Evolutionary conservation across 2,329 filamentous ascomycete species (phyloP), one percentile per base, ranked within the genome.

Genomic region (Cadophora sp.): DNA sequence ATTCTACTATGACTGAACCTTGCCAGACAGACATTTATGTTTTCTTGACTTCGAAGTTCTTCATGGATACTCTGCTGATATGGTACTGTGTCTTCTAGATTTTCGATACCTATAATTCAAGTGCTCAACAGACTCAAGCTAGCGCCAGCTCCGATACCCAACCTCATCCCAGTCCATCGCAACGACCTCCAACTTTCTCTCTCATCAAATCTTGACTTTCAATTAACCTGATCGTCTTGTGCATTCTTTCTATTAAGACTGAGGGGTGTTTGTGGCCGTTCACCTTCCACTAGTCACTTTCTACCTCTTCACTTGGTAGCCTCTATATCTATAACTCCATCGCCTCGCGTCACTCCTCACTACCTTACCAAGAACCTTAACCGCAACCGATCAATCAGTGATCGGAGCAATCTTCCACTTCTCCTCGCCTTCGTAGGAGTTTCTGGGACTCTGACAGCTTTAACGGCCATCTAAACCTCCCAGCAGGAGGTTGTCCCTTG

Each of bases 71-170:
- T 34, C 7, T 59, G 19, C 55, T 59, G 22, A 59, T 12, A 24
- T 26, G 3, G n/a, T 26, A n/a, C 16, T 11, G n/a, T 24, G 4
- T 14, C 31, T 59, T 37, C 29, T 40, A 59, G 55, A 40, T n/a
- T n/a, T 26, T 59, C n/a, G 55, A 40, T 26, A 59, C n/a, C 34
- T 59, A 40, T 59, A 59, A 59, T 59, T 24, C n/a, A 14, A 26
- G n/a, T 26, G 6, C n/a, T 40, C 31, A 24, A 24, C n/a, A 59
- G 31, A 24, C 31, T 59, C 34, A 12, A 19, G 31, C 9, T 26
- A 40, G n/a, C 12, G 55, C 12, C 34, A 19, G 26, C 31, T 26
- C 1, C 31, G 12, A 58, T 12, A 55, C 29, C 5, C n/a, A 24
- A 40, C 31, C 24, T 40, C 31, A 59, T 31, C 26, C 3, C 11